Evolutionary conservation across 495 filamentous ascomycete genomes (phyloP).

Genomic region (Lasiosphaeria ovina): DNA sequence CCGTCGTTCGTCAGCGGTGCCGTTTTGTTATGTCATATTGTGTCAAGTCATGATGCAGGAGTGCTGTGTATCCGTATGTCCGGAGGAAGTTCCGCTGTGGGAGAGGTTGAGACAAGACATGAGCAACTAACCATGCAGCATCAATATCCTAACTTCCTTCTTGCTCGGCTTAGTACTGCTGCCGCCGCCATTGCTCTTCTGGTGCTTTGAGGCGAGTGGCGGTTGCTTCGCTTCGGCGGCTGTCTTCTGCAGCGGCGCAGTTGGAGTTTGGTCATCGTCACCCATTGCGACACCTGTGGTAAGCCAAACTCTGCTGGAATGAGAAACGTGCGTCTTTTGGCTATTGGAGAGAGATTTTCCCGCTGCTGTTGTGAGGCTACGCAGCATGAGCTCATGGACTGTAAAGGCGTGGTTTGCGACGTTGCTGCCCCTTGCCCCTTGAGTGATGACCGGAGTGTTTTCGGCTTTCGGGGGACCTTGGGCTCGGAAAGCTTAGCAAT

Average conservation of each 20-base stretch:
- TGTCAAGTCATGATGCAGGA: background rate
- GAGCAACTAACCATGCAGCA: conserved; percentile 52
- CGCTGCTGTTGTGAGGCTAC: background rate
- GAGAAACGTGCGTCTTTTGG: background rate
- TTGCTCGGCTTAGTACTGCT: conserved; percentile 9
- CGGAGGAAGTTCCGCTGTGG: too few relatives aligned
- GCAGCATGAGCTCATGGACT: conserved; percentile 6
- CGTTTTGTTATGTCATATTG: background rate
- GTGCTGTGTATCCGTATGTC: too few relatives aligned
- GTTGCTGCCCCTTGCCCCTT: background rate
- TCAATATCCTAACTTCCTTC: conserved; percentile 51
- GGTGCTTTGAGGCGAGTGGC: background rate
- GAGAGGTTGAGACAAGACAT: background rate
- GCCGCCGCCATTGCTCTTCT: conserved; percentile 12
- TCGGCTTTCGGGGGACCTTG: background rate
- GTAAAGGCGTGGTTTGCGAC: background rate
- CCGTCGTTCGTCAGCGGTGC: background rate
- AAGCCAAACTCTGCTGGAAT: background rate
- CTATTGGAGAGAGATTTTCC: background rate
- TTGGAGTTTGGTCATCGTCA: conserved; percentile 1
- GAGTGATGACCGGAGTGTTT: background rate
- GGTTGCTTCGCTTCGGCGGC: background rate
- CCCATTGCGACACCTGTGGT: conserved; percentile 10
- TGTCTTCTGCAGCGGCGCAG: background rate
- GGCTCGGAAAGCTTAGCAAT: background rate